phyloP scores from a whole-genome alignment of 306 rosid species.

The Quercus dentata region DNA sequence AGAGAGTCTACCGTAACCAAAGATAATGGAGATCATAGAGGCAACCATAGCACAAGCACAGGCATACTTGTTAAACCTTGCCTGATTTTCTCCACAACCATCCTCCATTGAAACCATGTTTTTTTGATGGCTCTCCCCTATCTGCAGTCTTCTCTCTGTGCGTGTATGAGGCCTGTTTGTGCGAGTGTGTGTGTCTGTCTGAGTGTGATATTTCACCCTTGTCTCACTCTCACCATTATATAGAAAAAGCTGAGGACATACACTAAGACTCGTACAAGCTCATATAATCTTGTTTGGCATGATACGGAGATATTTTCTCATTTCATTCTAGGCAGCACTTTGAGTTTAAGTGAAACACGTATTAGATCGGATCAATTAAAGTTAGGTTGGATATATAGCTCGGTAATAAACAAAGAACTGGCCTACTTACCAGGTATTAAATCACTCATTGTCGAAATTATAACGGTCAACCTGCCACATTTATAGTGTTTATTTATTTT shows the following conservation, averaged over 20 bases:
- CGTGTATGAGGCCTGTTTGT: not conserved
- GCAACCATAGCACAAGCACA: slow-evolving; percentile 50
- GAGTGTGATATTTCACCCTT: not conserved
- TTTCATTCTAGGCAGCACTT: not conserved
- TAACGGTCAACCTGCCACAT: not conserved
- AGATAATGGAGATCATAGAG: slow-evolving; percentile 52
- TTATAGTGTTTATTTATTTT: not conserved
- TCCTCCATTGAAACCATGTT: slow-evolving; percentile 10
- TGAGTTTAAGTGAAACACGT: not conserved
- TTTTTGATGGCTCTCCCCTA: not conserved
- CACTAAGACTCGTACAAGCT: not conserved
- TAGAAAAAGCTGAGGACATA: not conserved
- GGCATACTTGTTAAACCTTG: slow-evolving; percentile 50
- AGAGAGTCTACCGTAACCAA: slow-evolving; percentile 32
- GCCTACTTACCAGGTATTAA: not conserved
- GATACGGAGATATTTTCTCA: not conserved
- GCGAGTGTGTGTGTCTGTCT: not conserved
- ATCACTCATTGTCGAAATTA: not conserved
- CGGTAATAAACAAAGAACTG: not conserved
- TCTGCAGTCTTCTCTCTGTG: not conserved
- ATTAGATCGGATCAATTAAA: not conserved
- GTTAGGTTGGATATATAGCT: not conserved
- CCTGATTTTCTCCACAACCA: not conserved
- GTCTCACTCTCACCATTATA: not conserved
- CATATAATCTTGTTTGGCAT: not conserved